phyloP scores from a whole-genome alignment of 805 yeast genomes.

The Grigorovia humatica region DNA sequence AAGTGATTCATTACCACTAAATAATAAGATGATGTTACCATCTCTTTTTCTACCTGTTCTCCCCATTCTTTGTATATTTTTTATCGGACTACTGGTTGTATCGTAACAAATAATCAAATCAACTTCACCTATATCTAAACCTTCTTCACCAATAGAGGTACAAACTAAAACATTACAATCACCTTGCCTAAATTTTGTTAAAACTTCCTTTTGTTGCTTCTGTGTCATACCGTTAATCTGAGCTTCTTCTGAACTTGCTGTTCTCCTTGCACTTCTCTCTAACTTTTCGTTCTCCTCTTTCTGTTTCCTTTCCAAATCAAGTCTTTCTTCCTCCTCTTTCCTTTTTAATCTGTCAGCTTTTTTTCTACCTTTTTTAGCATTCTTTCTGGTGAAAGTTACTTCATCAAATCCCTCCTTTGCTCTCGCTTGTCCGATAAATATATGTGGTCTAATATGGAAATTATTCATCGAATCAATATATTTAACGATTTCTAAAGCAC shows the following conservation, averaged over 20 bases:
- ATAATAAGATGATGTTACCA: constrained; percentile 67
- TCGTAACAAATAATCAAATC: constrained; percentile 89
- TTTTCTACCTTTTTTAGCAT: constrained; percentile 36
- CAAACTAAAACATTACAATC: constrained; percentile 76
- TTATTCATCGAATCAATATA: constrained; percentile 37
- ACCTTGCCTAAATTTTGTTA: constrained; percentile 64
- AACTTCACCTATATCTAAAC: constrained; percentile 96
- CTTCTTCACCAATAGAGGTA: constrained; percentile 97
- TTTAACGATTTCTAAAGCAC: constrained; percentile 79
- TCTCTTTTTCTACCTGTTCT: constrained; percentile 93
- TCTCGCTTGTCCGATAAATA: constrained; percentile 86
- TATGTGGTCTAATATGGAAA: constrained; percentile 50
- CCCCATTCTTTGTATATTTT: constrained; percentile 93
- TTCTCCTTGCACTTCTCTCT: constrained; percentile 32
- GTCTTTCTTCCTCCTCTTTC: constrained; percentile 24
- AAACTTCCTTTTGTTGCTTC: constrained; percentile 70
- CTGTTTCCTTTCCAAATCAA: constrained; percentile 25
- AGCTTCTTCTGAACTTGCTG: constrained; percentile 64
- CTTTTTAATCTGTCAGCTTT: constrained; percentile 28
- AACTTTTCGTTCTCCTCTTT: constrained; percentile 27
- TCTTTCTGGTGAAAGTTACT: constrained; percentile 35
- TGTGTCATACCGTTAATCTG: constrained; percentile 84
- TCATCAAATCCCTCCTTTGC: constrained; percentile 64
- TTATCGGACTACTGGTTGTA: constrained; percentile 86
- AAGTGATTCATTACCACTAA: constrained; percentile 64